Evolutionary conservation across 768 basidiomycete genomes (phyloP).

Genomic region (Butyriboletus loyo): DNA sequence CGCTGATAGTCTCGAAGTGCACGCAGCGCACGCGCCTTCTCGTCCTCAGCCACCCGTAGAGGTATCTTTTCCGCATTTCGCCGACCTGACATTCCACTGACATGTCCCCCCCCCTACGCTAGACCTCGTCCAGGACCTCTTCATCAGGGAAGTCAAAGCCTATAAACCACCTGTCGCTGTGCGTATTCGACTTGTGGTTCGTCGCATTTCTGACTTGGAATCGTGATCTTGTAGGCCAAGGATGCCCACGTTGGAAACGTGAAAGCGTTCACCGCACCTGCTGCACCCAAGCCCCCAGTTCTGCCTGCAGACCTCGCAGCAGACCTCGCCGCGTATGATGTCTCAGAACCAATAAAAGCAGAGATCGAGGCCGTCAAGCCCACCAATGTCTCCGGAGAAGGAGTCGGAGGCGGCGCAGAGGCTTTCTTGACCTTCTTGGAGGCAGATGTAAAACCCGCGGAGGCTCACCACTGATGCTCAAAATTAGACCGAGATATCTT

Average conservation of each 20-base stretch:
- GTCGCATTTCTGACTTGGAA: not conserved
- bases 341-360: conserved; percentile 63
- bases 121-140: conserved; percentile 94
- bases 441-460: conserved; percentile 69
- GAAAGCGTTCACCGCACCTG: conserved; percentile 75
- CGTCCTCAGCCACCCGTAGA: conserved; percentile 60
- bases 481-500: conserved; percentile 9
- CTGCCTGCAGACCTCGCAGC: conserved; percentile 84
- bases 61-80: conserved; percentile 42
- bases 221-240: conserved; percentile 55
- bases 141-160: conserved; percentile 82
- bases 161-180: conserved; percentile 81
- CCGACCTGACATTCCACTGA: conserved; percentile 16
- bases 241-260: conserved; percentile 89
- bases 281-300: conserved; percentile 68
- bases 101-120: conserved; percentile 3
- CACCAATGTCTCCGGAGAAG: conserved; percentile 16
- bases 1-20: conserved; percentile 38
- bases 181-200: conserved; percentile 30
- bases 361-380: conserved; percentile 38
- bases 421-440: conserved; percentile 80
- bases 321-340: conserved; percentile 84
- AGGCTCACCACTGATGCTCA: conserved; percentile 48
- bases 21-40: conserved; percentile 55
- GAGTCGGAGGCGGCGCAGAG: conserved; percentile 51